These are phyloP conservation scores for Stereocaulon alpinum DNA, from an alignment of 495 filamentous ascomycete genomes.

Conservation along the genomic window DNA sequence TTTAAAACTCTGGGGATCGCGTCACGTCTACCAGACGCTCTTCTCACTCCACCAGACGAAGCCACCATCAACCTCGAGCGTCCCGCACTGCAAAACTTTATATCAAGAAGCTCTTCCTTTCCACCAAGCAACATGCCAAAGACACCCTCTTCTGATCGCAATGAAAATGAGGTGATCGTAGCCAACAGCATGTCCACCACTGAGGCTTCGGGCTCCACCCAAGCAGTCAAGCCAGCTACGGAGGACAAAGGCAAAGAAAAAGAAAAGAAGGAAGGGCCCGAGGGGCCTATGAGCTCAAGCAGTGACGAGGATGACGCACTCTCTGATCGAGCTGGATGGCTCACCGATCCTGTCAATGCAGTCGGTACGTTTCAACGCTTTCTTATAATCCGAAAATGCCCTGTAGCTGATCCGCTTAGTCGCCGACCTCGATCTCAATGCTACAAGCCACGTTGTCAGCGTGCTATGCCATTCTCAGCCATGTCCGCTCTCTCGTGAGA, in stretches of 20 bases:
- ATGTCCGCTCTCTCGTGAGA: constrained; percentile 40
- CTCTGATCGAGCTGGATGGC: constrained; percentile 2
- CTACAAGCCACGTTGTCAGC: constrained; percentile 36
- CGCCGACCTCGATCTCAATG: not conserved
- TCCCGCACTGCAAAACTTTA: not conserved
- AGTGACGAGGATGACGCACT: not conserved
- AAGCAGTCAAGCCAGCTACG: not conserved
- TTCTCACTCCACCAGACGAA: constrained; percentile 25
- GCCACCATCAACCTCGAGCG: not conserved
- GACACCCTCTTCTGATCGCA: constrained; percentile 4
- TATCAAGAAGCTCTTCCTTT: constrained; percentile 1
- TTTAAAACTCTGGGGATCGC: constrained; percentile 33
- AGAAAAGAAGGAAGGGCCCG: not conserved
- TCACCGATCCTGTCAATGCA: constrained; percentile 2
- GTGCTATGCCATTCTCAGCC: constrained; percentile 55
- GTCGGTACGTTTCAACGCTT: not conserved
- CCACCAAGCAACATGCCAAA: constrained; percentile 18
- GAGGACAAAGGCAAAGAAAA: not conserved
- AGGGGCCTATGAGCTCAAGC: not conserved
- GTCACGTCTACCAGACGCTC: constrained; percentile 31
- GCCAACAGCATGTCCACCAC: not conserved
- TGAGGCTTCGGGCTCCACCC: not conserved
- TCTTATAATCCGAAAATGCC: constrained; percentile 24
- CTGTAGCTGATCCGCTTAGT: constrained; percentile 5
- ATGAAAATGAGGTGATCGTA: not conserved